phyloP scores from a whole-genome alignment of 228 moss, liverwort and hornwort species.

The Sphagnum magellanicum region DNA sequence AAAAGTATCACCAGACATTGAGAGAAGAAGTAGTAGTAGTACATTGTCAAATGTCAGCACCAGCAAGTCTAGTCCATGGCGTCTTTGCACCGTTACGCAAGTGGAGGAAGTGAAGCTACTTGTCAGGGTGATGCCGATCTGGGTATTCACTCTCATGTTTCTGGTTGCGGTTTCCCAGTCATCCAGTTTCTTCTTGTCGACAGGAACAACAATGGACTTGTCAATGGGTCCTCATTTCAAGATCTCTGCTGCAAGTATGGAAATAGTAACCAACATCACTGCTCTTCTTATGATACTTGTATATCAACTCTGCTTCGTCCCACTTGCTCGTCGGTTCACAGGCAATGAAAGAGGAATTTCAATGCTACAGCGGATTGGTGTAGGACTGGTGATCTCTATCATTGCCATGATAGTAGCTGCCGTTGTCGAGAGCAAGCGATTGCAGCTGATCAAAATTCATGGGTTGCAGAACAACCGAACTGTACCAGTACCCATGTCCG shows the following conservation, averaged over 20 bases:
- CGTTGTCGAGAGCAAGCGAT: constrained; percentile 45
- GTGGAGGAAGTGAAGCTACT: constrained; percentile 78
- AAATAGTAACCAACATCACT: constrained; percentile 40
- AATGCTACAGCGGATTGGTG: constrained; percentile 59
- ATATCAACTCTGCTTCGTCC: constrained; percentile 54
- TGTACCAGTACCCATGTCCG: constrained; percentile 25
- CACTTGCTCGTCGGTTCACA: constrained; percentile 35
- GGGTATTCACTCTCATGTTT: constrained; percentile 44
- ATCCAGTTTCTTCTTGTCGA: constrained; percentile 45
- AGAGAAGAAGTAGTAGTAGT: background rate
- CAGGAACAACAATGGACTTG: constrained; percentile 60
- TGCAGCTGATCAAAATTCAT: constrained; percentile 13
- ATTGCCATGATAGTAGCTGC: constrained; percentile 62
- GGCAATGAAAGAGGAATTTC: constrained; percentile 54
- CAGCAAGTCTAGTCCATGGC: constrained; percentile 24
- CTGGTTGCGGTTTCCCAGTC: constrained; percentile 35
- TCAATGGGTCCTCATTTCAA: constrained; percentile 37
- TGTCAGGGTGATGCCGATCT: constrained; percentile 39
- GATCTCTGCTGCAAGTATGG: constrained; percentile 61
- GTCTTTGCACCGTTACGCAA: constrained; percentile 48
- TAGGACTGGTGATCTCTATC: constrained; percentile 46
- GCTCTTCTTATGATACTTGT: constrained; percentile 39
- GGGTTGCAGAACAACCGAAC: constrained; percentile 26
- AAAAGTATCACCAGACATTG: background rate
- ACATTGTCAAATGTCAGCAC: background rate